Conservation (phyloP, 2,329 filamentous ascomycete species). For the Capronia americana region DNA sequence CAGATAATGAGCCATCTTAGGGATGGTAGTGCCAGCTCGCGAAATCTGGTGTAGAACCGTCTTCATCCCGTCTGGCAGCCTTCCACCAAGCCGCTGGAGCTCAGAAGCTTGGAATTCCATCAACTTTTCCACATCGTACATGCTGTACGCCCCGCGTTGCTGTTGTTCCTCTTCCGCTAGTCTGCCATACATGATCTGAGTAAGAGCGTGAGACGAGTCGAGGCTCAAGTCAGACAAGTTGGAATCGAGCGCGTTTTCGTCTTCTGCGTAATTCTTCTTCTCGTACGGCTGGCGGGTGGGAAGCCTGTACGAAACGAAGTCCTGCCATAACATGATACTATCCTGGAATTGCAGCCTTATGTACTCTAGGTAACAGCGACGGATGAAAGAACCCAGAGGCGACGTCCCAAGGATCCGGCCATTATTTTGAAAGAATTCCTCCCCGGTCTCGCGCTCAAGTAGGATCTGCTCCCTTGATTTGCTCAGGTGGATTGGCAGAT, state of each 20-base stretch:
- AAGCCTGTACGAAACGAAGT: conserved; percentile 80
- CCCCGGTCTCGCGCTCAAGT: conserved; percentile 60
- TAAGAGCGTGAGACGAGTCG: conserved; percentile 57
- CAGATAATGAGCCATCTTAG: conserved; percentile 35
- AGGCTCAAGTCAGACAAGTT: conserved; percentile 67
- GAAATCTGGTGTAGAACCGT: conserved; percentile 73
- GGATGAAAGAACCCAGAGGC: conserved; percentile 80
- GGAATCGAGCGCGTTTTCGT: conserved; percentile 62
- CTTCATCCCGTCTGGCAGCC: conserved; percentile 77
- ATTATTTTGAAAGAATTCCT: conserved; percentile 50
- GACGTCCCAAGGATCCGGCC: conserved; percentile 72
- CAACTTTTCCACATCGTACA: conserved; percentile 78
- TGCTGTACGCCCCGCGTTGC: conserved; percentile 58
- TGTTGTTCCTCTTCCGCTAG: conserved; percentile 46
- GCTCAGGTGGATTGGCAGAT: conserved; percentile 63
- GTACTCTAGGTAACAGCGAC: conserved; percentile 79
- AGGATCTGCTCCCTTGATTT: conserved; percentile 68
- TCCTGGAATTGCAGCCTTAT: conserved; percentile 80
- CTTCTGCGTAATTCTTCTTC: conserved; percentile 57
- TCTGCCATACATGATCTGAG: conserved; percentile 58
- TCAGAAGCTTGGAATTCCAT: conserved; percentile 88
- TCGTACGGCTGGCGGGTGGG: conserved; percentile 70
- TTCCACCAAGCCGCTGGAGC: conserved; percentile 81
- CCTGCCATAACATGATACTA: conserved; percentile 77
- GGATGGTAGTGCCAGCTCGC: conserved; percentile 39